A percentile compares a stretch with the other conserved stretches of the same genome.
Evolutionary conservation across 129 eudicot species (phyloP).

Genomic region (Centella asiatica): DNA sequence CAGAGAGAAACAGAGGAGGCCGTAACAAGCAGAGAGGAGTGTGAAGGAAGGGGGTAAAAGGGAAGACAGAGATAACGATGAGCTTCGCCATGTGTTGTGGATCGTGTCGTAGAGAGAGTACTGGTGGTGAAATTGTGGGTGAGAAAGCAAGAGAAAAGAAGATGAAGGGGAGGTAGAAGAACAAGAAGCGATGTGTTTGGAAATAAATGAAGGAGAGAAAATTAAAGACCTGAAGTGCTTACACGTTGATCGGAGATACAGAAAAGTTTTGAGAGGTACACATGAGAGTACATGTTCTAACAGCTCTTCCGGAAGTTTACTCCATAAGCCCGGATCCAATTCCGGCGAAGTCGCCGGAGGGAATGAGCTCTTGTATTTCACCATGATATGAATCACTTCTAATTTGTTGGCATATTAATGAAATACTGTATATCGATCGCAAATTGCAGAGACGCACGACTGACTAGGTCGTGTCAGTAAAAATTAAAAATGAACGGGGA

Average conservation of each 20-base stretch:
- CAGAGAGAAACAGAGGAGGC: conserved; percentile 55
- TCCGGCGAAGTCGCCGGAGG: conserved; percentile 15
- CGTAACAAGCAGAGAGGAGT: conserved; percentile 38
- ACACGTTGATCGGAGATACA: conserved; percentile 61
- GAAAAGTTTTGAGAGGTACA: conserved; percentile 51
- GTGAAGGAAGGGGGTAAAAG: conserved; percentile 17
- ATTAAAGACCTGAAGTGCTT: conserved; percentile 57
- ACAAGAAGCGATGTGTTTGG: conserved; percentile 35
- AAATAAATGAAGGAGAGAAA: conserved; percentile 51
- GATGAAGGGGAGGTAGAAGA: too few species aligned
- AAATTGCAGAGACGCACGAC: too few species aligned
- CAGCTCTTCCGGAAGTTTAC: conserved; percentile 54
- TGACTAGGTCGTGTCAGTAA: too few species aligned
- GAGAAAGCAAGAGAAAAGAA: conserved; percentile 56
- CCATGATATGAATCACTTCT: too few species aligned
- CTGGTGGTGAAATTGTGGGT: conserved; percentile 40
- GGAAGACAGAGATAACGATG: conserved; percentile 32
- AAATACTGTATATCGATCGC: too few species aligned
- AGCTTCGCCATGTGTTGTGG: conserved; percentile 38
- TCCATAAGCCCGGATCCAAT: conserved; percentile 65
- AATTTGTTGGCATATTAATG: too few species aligned
- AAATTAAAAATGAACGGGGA: too few species aligned
- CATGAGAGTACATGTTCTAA: conserved; percentile 53
- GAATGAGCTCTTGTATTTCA: too few species aligned
- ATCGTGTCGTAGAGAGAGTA: conserved; percentile 51